These are phyloP conservation scores for Solanum gracilifrons DNA, from an alignment of 257 asterid genomes.

Conservation along the genomic window DNA sequence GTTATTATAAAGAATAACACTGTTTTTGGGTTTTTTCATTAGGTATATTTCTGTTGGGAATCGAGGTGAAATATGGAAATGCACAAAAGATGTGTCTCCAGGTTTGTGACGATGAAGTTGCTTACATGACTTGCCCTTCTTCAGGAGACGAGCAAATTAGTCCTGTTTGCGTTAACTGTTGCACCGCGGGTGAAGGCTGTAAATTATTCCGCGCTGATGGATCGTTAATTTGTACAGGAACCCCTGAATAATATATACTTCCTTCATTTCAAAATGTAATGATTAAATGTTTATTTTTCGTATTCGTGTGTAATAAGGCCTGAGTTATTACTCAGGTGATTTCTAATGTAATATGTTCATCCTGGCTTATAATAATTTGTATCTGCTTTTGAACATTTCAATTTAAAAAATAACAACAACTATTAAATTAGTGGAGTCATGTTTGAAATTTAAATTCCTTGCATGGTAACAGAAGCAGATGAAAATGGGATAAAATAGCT, in stretches of 20 bases:
- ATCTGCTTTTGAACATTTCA: neutral
- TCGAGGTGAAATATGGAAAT: neutral
- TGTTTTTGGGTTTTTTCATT: neutral
- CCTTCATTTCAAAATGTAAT: neutral
- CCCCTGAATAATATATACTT: neutral
- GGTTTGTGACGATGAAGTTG: neutral
- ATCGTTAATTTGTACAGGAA: neutral
- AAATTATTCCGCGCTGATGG: neutral
- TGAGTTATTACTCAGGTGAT: neutral
- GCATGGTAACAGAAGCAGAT: neutral
- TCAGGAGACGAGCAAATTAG: neutral
- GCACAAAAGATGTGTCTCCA: constrained; percentile 1
- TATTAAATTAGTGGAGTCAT: neutral
- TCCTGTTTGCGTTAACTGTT: neutral
- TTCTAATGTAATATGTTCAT: neutral
- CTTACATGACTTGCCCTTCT: constrained; percentile 7
- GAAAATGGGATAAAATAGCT: neutral
- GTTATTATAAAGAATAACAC: no score
- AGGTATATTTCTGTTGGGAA: neutral
- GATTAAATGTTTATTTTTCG: neutral
- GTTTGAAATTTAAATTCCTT: neutral
- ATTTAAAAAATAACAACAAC: neutral
- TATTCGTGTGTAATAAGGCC: neutral
- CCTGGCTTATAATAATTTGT: neutral
- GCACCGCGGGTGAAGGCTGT: neutral